Percentiles rank a stretch among this genome's conserved stretches.
Evolutionary conservation across 495 filamentous ascomycete genomes (phyloP).

Genomic region (Tuber indicum): DNA sequence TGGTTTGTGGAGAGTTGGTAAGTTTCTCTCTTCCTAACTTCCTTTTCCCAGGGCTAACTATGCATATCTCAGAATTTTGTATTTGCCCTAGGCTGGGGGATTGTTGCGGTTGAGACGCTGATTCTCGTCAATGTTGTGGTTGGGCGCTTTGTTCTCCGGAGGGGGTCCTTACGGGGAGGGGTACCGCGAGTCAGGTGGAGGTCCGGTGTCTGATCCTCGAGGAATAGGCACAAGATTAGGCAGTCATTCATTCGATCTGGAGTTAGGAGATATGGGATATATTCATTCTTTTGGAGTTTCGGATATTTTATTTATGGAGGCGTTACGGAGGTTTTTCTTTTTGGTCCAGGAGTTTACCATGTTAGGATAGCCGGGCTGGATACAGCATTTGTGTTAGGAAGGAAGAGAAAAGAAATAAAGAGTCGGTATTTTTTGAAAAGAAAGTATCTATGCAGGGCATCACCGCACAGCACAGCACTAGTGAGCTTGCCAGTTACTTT

Average conservation of each 20-base stretch:
- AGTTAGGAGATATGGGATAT: neutral
- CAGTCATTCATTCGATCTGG: neutral
- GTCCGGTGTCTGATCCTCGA: neutral
- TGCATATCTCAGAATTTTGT: conserved; percentile 20
- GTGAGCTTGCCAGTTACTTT: neutral
- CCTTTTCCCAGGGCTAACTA: neutral
- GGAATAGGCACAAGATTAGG: neutral
- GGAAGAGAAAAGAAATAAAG: neutral
- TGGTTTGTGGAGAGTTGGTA: conserved; percentile 31
- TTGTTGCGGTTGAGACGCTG: conserved; percentile 28
- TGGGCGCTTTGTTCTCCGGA: conserved; percentile 22
- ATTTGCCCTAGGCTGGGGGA: conserved; percentile 31
- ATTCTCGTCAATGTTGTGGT: conserved; percentile 33
- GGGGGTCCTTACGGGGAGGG: neutral
- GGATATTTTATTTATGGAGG: neutral
- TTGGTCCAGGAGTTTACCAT: neutral
- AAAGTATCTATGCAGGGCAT: neutral
- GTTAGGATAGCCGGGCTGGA: neutral
- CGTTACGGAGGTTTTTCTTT: neutral
- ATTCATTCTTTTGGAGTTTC: neutral
- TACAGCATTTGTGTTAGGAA: neutral
- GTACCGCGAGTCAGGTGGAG: neutral
- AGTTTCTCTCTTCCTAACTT: neutral
- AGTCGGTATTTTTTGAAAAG: neutral
- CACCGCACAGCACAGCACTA: neutral